Conservation (phyloP, 148 eudicot species). For the Chenopodium quinoa region DNA sequence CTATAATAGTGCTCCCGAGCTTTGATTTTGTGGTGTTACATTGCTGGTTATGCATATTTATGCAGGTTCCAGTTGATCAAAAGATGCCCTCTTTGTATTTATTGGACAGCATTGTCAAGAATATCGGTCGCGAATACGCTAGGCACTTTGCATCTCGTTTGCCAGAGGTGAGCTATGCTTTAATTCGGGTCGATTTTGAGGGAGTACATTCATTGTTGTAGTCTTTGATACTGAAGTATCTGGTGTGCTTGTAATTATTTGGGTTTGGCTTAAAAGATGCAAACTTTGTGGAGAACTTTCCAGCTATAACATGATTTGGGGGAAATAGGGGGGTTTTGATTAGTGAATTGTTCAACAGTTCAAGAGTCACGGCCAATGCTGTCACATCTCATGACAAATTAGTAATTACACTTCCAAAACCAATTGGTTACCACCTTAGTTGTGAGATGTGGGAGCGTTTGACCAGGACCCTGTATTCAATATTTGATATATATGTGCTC, state of each 20-base stretch:
- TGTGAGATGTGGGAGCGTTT: not conserved
- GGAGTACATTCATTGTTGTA: no score
- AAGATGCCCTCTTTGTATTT: conserved; percentile 91
- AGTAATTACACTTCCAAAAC: not conserved
- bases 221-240: not conserved
- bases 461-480: not conserved
- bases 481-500: not conserved
- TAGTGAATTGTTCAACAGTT: not conserved
- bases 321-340: no score
- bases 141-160: conserved; percentile 67
- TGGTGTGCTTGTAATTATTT: not conserved
- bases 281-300: not conserved
- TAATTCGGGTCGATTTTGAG: no score
- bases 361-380: not conserved
- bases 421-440: not conserved
- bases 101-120: conserved; percentile 95
- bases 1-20: not conserved
- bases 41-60: conserved; percentile 27
- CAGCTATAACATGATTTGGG: not conserved
- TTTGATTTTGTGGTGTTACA: conserved; percentile 18
- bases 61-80: conserved; percentile 83
- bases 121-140: conserved; percentile 80
- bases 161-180: conserved; percentile 62
- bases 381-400: not conserved
- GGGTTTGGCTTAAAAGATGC: not conserved